Evolutionary conservation across 139 green algal genomes (phyloP).

Genomic region (Yamagishiella unicocca): DNA sequence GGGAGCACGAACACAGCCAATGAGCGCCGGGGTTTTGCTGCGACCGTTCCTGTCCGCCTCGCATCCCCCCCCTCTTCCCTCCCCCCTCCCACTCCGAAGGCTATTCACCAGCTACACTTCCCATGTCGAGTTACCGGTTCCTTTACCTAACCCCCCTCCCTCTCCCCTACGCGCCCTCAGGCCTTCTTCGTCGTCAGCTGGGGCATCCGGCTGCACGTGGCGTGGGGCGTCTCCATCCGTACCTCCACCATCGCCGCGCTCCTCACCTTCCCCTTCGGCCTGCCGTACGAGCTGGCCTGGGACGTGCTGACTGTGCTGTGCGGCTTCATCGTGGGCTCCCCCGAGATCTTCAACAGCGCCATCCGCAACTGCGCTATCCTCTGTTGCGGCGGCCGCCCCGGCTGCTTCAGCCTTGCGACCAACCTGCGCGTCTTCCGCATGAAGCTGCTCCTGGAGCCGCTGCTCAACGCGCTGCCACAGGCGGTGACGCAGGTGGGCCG

Average conservation of each 20-base stretch:
- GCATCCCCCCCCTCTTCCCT: neutral
- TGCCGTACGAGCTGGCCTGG: slow-evolving; percentile 35
- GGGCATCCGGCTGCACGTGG: slow-evolving; percentile 35
- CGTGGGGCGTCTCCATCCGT: neutral
- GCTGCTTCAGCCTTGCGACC: slow-evolving; percentile 34
- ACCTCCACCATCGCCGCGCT: neutral
- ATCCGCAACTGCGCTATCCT: neutral
- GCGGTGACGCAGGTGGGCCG: slow-evolving; percentile 19
- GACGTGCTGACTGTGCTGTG: neutral
- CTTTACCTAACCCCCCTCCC: neutral
- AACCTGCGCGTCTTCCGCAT: slow-evolving; percentile 46
- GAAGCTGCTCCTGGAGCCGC: slow-evolving; percentile 46
- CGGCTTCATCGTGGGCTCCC: slow-evolving; percentile 19
- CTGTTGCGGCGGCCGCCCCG: slow-evolving; percentile 24
- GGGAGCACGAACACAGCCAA: too few species aligned
- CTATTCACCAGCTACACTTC: too few species aligned
- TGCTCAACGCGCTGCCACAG: slow-evolving; percentile 20
- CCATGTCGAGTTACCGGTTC: too few species aligned
- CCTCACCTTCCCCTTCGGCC: slow-evolving; percentile 17
- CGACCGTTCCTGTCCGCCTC: too few species aligned
- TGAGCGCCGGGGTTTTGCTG: too few species aligned
- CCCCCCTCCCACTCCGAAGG: neutral
- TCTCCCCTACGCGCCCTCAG: neutral
- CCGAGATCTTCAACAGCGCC: neutral
- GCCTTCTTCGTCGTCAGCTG: slow-evolving; percentile 14